Evolutionary conservation across 2,329 filamentous ascomycete species (phyloP), one percentile per base, ranked within the genome.

Genomic region (Biscogniauxia sp.): DNA sequence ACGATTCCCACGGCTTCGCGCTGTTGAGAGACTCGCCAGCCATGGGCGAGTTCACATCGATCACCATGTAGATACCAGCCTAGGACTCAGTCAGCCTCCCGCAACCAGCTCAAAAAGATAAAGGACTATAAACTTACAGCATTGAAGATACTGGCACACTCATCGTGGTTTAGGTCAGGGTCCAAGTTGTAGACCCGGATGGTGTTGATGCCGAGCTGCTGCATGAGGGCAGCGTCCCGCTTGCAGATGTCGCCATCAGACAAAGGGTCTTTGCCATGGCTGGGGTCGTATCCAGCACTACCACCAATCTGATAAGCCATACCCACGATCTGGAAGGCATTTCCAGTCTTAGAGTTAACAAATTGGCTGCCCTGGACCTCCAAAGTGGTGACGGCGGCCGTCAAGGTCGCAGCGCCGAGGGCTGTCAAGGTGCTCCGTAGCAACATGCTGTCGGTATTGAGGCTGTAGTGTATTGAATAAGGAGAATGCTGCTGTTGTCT

Each of bases 181-280:
- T 87, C 82, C 63, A 89, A 74, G 78, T 89, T 89, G 78, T 89
- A 89, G n/a, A 88, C 85, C 55, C 87, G 87, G 70, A 90, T 86
- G 63, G 87, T 80, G 77, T 89, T 89, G 72, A 88, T 78, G 63
- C 87, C 85, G 58, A 88, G 78, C 57, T 80, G 76, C 77, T 90
- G 86, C 80, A 88, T 84, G 61, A 89, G 78, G 32, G 86, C 85
- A 52, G 85, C 86, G 79, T 89, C 87, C 64, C 87, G 83, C 69
- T 85, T 75, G 75, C 87, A 89, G 60, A 80, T 75, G 54, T 82
- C 79, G 58, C 77, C 77, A 71, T 88, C 74, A 70, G 84, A 88
- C 37, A 89, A 79, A 32, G 87, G 84, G 70, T 89, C 87, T 65
- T 80, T 78, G 56, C 81, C 80, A 15, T 76, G 72, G 0, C 68